Evolutionary conservation across 345 rosid species (phyloP), one percentile per base, ranked within the genome.

Genomic region (Geranium rotundifolium): DNA sequence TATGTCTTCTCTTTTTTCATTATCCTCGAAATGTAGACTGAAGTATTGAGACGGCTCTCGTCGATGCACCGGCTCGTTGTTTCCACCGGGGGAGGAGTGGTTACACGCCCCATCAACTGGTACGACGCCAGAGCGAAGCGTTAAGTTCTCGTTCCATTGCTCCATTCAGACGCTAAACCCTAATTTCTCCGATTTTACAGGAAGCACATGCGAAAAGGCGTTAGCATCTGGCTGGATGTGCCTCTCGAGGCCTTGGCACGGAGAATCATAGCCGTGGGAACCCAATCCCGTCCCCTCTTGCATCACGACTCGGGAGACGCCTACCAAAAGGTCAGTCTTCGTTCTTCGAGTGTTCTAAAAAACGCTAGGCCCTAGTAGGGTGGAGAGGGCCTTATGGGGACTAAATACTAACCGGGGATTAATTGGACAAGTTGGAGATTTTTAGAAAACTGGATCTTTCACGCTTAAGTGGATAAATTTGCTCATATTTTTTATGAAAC

Each of bases 71-170:
- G 59, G 56, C 74, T 83, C 62, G 96, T 93, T 76, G 91, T 93
- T 71, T 93, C 99, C 62, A 93, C 99, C 0, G 99, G 99, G 18
- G 97, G 99, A 69, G 99, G 99, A 71, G 96, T 86, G 15, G 99
- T 93, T 34, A 72, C 77, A 15, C 75, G 74, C 63, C 90, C 95
- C 17, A 70, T 83, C 72, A 93, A 93, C 74, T 93, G 99, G 99
- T 90, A 63, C 7, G 37, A 64, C 14, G 41, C 39, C 46, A 49
- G n/a, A 9, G 61, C 7, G 72, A 14, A 23, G 64, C 17, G 29
- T 59, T 39, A 30, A n/a, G 9, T 1, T 29, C 7, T 31, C 7
- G 37, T 19, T 9, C 14, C 17, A 41, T 60, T n/a, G 41, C 30
- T 4, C 1, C 17, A 14, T n/a, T 60, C 63, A 7, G 59, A 4